Conservation (phyloP, 352 stramenopile genomes). For the Phytophthora boehmeriae region DNA sequence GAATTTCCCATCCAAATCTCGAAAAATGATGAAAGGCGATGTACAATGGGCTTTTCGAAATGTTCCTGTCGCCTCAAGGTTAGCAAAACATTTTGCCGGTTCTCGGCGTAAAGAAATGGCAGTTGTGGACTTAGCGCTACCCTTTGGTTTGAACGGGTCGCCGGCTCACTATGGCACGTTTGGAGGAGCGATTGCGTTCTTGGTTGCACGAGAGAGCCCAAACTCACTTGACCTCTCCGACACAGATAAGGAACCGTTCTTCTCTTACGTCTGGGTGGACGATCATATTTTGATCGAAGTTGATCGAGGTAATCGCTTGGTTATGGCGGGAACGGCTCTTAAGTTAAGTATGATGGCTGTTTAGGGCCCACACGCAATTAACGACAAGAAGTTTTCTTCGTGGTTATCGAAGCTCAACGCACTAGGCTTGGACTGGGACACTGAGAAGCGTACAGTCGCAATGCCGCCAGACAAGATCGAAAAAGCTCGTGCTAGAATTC, state of each 20-base stretch:
- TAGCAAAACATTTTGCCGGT: constrained; percentile 1
- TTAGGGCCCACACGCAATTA: constrained; percentile 23
- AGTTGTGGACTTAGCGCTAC: constrained; percentile 7
- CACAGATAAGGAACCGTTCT: constrained; percentile 18
- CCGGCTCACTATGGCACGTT: constrained; percentile 8
- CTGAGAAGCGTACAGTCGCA: neutral
- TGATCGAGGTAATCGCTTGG: neutral
- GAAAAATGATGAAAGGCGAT: constrained; percentile 8
- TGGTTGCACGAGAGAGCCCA: neutral
- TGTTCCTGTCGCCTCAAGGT: neutral
- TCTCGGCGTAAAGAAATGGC: neutral
- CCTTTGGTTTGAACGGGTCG: constrained; percentile 10
- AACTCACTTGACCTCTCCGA: constrained; percentile 1
- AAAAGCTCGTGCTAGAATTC: constrained; percentile 12
- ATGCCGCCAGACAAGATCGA: constrained; percentile 23
- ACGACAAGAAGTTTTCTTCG: constrained; percentile 32
- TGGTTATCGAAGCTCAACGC: constrained; percentile 18
- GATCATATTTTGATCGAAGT: constrained; percentile 34
- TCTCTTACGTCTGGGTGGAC: constrained; percentile 37
- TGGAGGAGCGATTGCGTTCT: constrained; percentile 2
- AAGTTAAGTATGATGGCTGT: constrained; percentile 23
- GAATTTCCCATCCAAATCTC: neutral
- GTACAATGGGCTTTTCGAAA: constrained; percentile 13
- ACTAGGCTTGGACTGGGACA: constrained; percentile 22
- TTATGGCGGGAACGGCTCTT: constrained; percentile 7